Conservation (phyloP, 257 asterid genomes). For the Ligustrum vulgare region DNA sequence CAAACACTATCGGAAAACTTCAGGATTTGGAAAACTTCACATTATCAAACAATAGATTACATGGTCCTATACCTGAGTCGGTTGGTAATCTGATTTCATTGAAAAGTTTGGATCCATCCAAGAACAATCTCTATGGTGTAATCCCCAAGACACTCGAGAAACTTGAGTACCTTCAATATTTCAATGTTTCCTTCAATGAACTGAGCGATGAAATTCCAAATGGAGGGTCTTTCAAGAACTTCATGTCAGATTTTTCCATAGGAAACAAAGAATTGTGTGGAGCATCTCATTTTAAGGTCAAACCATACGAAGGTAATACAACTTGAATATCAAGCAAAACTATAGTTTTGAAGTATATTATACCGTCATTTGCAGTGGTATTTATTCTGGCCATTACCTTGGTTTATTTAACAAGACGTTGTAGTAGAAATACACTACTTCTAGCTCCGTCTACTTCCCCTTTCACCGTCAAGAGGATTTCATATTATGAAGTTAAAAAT, state of each 20-base stretch:
- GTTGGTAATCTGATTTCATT: constrained; percentile 1
- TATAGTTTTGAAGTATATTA: background rate
- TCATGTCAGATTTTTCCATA: background rate
- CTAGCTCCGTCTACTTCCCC: too few species aligned
- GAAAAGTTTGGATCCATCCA: constrained; percentile 1
- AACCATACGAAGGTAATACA: background rate
- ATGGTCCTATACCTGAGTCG: constrained; percentile 15
- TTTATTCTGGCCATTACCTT: background rate
- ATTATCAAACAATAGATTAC: constrained; percentile 21
- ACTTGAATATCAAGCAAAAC: background rate
- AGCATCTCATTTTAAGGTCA: background rate
- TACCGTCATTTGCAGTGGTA: background rate
- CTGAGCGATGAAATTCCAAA: constrained; percentile 11
- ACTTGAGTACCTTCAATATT: background rate
- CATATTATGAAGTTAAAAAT: too few species aligned
- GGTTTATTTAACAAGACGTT: background rate
- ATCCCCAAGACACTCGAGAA: background rate
- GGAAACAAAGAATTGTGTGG: background rate
- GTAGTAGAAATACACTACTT: background rate
- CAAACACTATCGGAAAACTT: constrained; percentile 18
- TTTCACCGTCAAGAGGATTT: too few species aligned
- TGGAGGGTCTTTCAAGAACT: constrained; percentile 5
- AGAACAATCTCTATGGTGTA: background rate
- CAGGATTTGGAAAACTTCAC: constrained; percentile 6
- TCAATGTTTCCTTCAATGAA: constrained; percentile 1